Percentiles rank a stretch among this genome's conserved stretches.
Evolutionary conservation across 331 rosid genomes (phyloP).

Genomic region (Pyracantha coccinea): DNA sequence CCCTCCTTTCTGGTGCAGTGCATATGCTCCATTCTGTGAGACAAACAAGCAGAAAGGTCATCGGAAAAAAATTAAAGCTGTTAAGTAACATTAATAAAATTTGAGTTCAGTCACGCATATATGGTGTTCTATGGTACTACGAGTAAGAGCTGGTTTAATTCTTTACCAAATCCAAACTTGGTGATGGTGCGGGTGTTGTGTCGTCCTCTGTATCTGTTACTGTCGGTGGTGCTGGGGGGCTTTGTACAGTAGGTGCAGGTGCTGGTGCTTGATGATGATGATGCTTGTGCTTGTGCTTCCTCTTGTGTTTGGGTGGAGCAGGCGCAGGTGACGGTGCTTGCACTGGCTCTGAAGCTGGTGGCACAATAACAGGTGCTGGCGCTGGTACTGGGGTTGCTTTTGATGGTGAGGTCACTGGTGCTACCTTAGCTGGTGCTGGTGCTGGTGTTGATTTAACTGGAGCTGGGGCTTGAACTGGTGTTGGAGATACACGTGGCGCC

Average conservation of each 20-base stretch:
- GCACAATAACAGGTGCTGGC: constrained; percentile 30
- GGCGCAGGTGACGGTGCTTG: constrained; percentile 32
- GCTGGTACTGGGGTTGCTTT: constrained; percentile 26
- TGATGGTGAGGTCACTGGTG: constrained; percentile 47
- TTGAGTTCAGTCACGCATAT: background rate
- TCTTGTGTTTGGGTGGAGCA: constrained; percentile 48
- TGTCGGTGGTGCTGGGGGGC: constrained; percentile 93
- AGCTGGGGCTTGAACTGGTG: constrained; percentile 53
- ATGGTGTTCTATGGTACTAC: background rate
- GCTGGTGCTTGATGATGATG: constrained; percentile 91
- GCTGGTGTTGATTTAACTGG: constrained; percentile 47
- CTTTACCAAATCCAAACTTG: constrained; percentile 58
- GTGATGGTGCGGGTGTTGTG: constrained; percentile 78
- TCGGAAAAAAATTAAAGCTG: background rate
- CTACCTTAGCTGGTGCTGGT: constrained; percentile 48
- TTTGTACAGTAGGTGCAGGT: constrained; percentile 56
- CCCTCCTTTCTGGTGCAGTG: constrained; percentile 34
- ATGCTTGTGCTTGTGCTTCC: constrained; percentile 53
- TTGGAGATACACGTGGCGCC: constrained; percentile 56
- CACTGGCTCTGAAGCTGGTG: constrained; percentile 23
- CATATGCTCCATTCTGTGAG: constrained; percentile 54
- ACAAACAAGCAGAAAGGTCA: background rate
- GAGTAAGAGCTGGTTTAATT: constrained; percentile 3
- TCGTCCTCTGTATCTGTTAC: constrained; percentile 42
- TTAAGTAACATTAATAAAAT: background rate